A percentile compares a stretch with the other conserved stretches of the same genome.
These are phyloP conservation scores for Rhizomucor pusillus DNA, from an alignment of 371 early-diverging fungal species.

Conservation along the genomic window DNA sequence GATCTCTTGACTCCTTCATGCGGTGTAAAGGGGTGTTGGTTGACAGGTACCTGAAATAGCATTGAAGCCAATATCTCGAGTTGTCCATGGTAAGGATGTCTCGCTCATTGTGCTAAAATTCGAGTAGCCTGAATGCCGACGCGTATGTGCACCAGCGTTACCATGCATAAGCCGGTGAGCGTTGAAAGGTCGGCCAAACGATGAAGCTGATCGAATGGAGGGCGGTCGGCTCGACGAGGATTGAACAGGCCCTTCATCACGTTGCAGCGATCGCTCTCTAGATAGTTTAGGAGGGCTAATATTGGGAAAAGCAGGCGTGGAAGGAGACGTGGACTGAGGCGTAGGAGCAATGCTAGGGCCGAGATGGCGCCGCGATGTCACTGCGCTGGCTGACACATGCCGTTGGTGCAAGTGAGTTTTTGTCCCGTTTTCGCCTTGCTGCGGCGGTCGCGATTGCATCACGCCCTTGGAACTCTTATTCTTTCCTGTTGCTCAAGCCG, in stretches of 20 bases:
- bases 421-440: background rate
- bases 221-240: slow-evolving; percentile 30
- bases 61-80: slow-evolving; percentile 64
- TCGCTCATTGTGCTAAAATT: slow-evolving; percentile 63
- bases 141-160: slow-evolving; percentile 30
- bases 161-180: slow-evolving; percentile 22
- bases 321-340: background rate
- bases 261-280: slow-evolving; percentile 36
- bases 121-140: slow-evolving; percentile 54
- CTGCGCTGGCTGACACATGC: background rate
- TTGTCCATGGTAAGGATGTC: slow-evolving; percentile 63
- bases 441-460: background rate
- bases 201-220: slow-evolving; percentile 43
- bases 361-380: background rate
- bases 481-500: background rate
- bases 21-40: no score
- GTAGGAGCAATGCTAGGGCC: background rate
- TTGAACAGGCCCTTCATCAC: slow-evolving; percentile 29
- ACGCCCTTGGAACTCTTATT: background rate
- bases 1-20: no score
- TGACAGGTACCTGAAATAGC: slow-evolving; percentile 41
- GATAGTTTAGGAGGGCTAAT: slow-evolving; percentile 1
- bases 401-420: background rate
- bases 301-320: background rate
- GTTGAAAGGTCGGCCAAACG: slow-evolving; percentile 29